These are phyloP conservation scores for Carex kokanica DNA, from an alignment of 176 grass and related monocot species.

Conservation along the genomic window DNA sequence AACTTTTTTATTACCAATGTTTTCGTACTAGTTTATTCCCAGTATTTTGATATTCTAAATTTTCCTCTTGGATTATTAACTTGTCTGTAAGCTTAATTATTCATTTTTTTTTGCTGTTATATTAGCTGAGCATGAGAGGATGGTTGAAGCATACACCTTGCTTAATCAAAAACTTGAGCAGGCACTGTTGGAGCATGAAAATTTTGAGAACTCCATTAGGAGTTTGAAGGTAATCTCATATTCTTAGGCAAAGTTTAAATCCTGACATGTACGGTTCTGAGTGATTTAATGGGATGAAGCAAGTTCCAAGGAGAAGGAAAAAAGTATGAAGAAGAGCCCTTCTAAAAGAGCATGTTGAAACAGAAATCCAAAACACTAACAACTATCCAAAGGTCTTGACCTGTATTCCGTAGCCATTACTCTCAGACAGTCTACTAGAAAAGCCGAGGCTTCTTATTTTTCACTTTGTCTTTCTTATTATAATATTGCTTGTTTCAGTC, in stretches of 20 bases:
- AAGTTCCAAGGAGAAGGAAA: not conserved
- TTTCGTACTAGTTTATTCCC: not conserved
- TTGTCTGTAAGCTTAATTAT: not conserved
- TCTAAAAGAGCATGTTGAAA: not conserved
- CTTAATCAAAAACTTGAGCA: constrained; percentile 97
- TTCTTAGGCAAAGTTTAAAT: constrained; percentile 20
- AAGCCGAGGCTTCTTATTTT: not conserved
- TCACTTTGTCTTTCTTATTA: constrained; percentile 25
- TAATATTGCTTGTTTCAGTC: constrained; percentile 45
- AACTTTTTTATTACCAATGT: not conserved
- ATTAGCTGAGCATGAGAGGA: constrained; percentile 89
- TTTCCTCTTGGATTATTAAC: not conserved
- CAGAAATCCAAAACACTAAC: not conserved
- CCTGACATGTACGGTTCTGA: not conserved
- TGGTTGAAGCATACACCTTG: constrained; percentile 81
- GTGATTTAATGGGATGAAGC: not conserved
- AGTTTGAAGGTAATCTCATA: constrained; percentile 63
- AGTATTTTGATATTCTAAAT: not conserved
- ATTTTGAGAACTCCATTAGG: constrained; percentile 76
- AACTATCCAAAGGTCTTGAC: not conserved
- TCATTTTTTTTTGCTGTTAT: constrained; percentile 12
- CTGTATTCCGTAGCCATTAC: constrained; percentile 1
- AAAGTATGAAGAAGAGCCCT: not conserved
- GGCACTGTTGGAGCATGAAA: constrained; percentile 82
- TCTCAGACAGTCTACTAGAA: not conserved